Evolutionary conservation across 192 early-diverging fungal genomes (phyloP).

Genomic region (Geranomyces variabilis): DNA sequence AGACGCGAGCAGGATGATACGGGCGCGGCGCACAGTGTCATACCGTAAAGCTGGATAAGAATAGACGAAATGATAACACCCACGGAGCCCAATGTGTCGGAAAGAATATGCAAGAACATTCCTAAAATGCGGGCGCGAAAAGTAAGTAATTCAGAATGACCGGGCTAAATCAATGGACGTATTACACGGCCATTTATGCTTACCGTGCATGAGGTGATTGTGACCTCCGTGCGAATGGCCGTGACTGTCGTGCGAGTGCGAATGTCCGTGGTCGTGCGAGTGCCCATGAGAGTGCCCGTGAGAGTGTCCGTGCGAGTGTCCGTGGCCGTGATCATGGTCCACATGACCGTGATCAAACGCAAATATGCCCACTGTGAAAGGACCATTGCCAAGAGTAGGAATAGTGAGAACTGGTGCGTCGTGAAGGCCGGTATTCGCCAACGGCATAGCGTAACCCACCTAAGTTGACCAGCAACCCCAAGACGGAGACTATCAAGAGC

Average conservation of each 20-base stretch:
- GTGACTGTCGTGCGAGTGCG: slow-evolving; percentile 33
- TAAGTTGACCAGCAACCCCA: slow-evolving; percentile 90
- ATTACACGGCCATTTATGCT: too few relatives aligned
- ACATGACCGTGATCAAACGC: slow-evolving; percentile 81
- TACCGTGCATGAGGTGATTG: slow-evolving; percentile 89
- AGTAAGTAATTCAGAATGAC: neutral
- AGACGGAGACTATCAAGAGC: slow-evolving; percentile 82
- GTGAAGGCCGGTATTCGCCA: too few relatives aligned
- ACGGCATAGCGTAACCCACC: slow-evolving; percentile 28
- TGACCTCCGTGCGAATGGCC: slow-evolving; percentile 36
- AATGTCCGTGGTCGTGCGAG: slow-evolving; percentile 21
- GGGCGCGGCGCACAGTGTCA: too few relatives aligned
- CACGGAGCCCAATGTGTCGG: slow-evolving; percentile 92
- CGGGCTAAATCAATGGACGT: neutral
- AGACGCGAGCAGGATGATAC: too few relatives aligned
- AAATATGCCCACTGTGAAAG: slow-evolving; percentile 78
- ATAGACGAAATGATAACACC: slow-evolving; percentile 95
- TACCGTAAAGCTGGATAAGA: slow-evolving; percentile 81
- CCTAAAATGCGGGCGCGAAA: slow-evolving; percentile 37
- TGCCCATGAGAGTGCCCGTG: slow-evolving; percentile 32
- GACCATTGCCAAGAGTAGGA: neutral
- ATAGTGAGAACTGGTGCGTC: slow-evolving; percentile 11
- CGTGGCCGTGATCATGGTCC: slow-evolving; percentile 60
- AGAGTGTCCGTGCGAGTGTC: slow-evolving; percentile 55
- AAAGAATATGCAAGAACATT: slow-evolving; percentile 92